A percentile compares a stretch with the other conserved stretches of the same genome.
phyloP scores from a whole-genome alignment of 495 filamentous ascomycete species.

The Chaetomium tenue region DNA sequence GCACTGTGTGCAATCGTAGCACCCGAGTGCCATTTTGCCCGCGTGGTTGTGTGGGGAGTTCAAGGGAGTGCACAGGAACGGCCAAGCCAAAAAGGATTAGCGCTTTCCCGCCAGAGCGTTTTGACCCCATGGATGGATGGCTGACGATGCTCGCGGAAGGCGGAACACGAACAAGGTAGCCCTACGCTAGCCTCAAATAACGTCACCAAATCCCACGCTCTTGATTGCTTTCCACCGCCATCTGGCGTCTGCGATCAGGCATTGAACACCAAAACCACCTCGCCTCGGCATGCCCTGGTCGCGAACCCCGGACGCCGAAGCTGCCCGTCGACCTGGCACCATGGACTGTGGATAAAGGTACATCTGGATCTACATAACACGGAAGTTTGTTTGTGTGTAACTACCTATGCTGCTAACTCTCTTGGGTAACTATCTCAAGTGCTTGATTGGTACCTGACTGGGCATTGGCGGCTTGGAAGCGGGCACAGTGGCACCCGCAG shows the following conservation, averaged over 20 bases:
- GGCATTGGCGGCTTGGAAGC: too few relatives aligned
- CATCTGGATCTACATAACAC: too few relatives aligned
- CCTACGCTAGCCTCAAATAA: constrained; percentile 22
- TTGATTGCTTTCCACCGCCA: neutral
- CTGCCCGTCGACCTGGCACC: too few relatives aligned
- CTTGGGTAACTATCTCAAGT: too few relatives aligned
- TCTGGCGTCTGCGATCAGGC: neutral
- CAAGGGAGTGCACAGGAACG: constrained; percentile 3
- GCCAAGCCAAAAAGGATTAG: neutral
- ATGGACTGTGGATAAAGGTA: too few relatives aligned
- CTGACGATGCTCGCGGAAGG: constrained; percentile 27
- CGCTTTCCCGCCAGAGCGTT: constrained; percentile 13
- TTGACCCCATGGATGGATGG: constrained; percentile 27
- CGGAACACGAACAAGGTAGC: constrained; percentile 22
- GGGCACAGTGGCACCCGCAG: too few relatives aligned
- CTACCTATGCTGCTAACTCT: too few relatives aligned
- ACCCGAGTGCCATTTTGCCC: neutral
- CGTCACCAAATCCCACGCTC: constrained; percentile 19
- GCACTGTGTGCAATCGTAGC: neutral
- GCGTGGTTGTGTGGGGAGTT: neutral
- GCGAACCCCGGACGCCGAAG: too few relatives aligned
- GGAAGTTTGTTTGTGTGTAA: too few relatives aligned
- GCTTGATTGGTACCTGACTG: too few relatives aligned
- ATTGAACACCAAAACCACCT: neutral
- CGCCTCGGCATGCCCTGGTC: neutral